Conservation (phyloP, 2,329 filamentous ascomycete genomes). For the Aspergillus pseudoterreus region DNA sequence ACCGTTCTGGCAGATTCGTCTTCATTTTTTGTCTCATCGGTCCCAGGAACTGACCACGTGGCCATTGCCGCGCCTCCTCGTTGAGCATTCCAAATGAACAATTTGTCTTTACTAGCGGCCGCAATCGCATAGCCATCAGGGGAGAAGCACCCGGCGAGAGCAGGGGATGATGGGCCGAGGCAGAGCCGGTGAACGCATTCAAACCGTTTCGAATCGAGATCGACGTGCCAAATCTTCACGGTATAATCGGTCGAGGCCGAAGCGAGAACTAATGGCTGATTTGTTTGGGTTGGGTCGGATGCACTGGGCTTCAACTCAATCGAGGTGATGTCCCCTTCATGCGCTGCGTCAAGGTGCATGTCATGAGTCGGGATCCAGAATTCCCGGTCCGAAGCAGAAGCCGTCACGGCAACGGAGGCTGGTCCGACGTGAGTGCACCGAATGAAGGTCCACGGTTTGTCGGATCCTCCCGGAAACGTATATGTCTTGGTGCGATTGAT, state of each 20-base stretch:
- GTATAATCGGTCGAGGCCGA: slow-evolving; percentile 45
- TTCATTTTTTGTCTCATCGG: slow-evolving; percentile 31
- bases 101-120: slow-evolving; percentile 40
- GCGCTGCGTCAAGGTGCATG: slow-evolving; percentile 35
- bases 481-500: slow-evolving; percentile 36
- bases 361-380: slow-evolving; percentile 47
- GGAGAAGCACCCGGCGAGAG: slow-evolving; percentile 43
- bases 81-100: slow-evolving; percentile 47
- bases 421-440: slow-evolving; percentile 28
- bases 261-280: slow-evolving; percentile 34
- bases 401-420: slow-evolving; percentile 36
- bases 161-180: slow-evolving; percentile 33
- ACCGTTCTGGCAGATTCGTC: slow-evolving; percentile 25
- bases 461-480: slow-evolving; percentile 20
- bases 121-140: slow-evolving; percentile 46
- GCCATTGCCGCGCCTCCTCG: slow-evolving; percentile 42
- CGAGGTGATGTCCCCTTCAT: slow-evolving; percentile 42
- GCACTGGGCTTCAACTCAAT: slow-evolving; percentile 36
- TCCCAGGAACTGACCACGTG: slow-evolving; percentile 33
- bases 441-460: slow-evolving; percentile 41
- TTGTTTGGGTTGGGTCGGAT: slow-evolving; percentile 20
- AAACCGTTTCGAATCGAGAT: slow-evolving; percentile 35
- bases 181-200: slow-evolving; percentile 35
- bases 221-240: slow-evolving; percentile 43
- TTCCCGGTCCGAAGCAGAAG: slow-evolving; percentile 34